phyloP scores from a whole-genome alignment of 1,139 yeast genomes.

The Lodderomyces margitis region DNA sequence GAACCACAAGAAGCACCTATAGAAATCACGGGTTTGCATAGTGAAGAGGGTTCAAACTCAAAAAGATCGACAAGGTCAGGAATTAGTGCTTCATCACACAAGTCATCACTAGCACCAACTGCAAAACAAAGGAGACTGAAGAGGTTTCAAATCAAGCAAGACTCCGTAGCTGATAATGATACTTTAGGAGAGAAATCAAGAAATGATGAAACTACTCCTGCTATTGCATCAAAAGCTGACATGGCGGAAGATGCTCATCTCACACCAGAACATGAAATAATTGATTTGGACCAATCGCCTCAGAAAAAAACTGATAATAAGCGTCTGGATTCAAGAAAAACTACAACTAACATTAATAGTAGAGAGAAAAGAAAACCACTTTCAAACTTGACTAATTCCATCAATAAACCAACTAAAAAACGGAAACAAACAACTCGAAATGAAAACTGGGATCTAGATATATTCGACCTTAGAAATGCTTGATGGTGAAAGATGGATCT shows the following conservation, averaged over 20 bases:
- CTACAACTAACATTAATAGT: not conserved
- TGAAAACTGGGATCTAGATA: conserved; percentile 19
- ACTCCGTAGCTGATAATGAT: not conserved
- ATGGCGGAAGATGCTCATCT: not conserved
- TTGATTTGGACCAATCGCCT: not conserved
- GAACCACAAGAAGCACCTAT: too few species aligned
- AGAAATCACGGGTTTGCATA: too few species aligned
- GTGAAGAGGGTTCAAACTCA: too few species aligned
- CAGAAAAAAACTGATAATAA: not conserved
- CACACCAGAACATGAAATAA: not conserved
- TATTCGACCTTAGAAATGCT: conserved; percentile 26
- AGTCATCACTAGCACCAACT: not conserved
- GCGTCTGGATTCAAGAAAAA: not conserved
- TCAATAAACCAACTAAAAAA: not conserved
- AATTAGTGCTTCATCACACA: too few species aligned
- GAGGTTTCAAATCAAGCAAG: not conserved
- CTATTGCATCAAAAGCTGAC: not conserved
- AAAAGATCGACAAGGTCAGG: not conserved
- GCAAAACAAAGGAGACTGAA: not conserved
- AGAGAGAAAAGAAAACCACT: not conserved
- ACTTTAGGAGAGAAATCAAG: too few species aligned
- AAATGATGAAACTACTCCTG: not conserved
- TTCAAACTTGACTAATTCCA: not conserved
- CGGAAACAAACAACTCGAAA: conserved; percentile 11
- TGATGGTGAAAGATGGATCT: not conserved